phyloP scores from a whole-genome alignment of 805 yeast species.

The Lipomyces spencermartinsiae region DNA sequence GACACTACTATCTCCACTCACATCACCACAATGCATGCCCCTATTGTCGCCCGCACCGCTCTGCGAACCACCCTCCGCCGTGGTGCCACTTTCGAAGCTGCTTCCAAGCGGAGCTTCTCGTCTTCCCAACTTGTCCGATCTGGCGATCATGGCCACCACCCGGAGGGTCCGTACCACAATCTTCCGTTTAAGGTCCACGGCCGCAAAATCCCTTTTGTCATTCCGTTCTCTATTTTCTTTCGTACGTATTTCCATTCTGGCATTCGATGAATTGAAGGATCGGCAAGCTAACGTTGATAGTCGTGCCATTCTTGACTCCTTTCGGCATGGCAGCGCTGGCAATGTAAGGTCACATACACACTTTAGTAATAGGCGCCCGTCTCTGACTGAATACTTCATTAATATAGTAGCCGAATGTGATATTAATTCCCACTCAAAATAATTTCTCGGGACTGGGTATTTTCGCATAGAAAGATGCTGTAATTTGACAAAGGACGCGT shows the following conservation, averaged over 20 bases:
- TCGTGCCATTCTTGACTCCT: constrained; percentile 36
- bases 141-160: constrained; percentile 55
- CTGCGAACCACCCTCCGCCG: constrained; percentile 23
- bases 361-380: not conserved
- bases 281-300: constrained; percentile 18
- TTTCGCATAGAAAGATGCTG: not conserved
- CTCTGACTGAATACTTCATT: constrained; percentile 14
- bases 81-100: constrained; percentile 25
- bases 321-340: constrained; percentile 38
- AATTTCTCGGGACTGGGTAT: not conserved
- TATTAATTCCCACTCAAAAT: not conserved
- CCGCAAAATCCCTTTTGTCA: constrained; percentile 60
- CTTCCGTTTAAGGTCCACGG: constrained; percentile 92
- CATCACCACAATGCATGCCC: constrained; percentile 26
- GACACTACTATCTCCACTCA: not conserved
- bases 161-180: constrained; percentile 88
- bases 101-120: constrained; percentile 45
- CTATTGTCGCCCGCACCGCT: constrained; percentile 28
- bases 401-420: constrained; percentile 31
- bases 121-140: constrained; percentile 48
- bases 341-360: constrained; percentile 27
- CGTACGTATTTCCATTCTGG: constrained; percentile 19
- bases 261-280: not conserved
- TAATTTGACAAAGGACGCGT: not conserved
- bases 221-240: constrained; percentile 33